Conservation (phyloP, 352 stramenopile species). For the Blastocystis hominis region DNA sequence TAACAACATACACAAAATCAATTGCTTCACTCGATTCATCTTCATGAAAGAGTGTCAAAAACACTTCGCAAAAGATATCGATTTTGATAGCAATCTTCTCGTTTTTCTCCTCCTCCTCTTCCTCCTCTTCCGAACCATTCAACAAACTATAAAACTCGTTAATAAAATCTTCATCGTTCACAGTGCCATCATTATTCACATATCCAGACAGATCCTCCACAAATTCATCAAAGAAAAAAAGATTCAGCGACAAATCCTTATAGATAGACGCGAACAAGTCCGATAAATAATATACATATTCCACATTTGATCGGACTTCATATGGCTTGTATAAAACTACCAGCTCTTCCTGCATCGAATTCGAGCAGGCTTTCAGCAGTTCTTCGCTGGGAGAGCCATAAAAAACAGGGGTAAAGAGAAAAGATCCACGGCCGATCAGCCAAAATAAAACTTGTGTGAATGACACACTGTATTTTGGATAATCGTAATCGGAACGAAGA, state of each 20-base stretch:
- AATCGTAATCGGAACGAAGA: not conserved
- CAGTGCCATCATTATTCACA: not conserved
- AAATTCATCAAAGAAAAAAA: not conserved
- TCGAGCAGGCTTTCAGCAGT: not conserved
- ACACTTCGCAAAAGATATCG: not conserved
- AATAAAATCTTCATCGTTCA: not conserved
- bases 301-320: not conserved
- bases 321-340: not conserved
- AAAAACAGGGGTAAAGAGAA: not conserved
- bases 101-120: not conserved
- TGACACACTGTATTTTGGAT: not conserved
- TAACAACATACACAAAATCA: not conserved
- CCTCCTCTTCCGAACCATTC: not conserved
- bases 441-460: slow-evolving; percentile 15
- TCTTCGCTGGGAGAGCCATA: not conserved
- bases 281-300: not conserved
- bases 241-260: not conserved
- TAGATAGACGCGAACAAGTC: not conserved
- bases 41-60: not conserved
- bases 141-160: not conserved
- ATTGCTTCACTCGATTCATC: not conserved
- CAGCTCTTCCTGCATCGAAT: not conserved
- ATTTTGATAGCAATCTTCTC: not conserved
- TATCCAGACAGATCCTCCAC: not conserved
- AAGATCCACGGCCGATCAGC: slow-evolving; percentile 9